Conservation (phyloP, 805 yeast genomes). For the Clavispora vitiphila region DNA sequence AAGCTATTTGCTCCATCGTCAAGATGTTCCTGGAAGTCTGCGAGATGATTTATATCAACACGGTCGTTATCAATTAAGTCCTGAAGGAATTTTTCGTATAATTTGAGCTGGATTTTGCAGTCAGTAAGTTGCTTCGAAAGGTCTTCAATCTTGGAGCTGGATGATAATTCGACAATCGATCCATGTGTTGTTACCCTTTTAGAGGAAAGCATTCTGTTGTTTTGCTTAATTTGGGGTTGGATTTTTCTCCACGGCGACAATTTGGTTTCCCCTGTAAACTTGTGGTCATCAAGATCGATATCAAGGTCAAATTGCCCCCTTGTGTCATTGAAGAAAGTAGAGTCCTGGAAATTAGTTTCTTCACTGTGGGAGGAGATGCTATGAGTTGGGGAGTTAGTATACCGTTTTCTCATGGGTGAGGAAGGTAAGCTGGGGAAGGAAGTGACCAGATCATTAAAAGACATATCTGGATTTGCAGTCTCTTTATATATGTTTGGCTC, state of each 20-base stretch:
- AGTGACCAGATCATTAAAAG: background rate
- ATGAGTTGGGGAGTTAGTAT: background rate
- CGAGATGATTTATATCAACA: slow-evolving; percentile 18
- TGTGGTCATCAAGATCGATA: slow-evolving; percentile 13
- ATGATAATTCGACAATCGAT: slow-evolving; percentile 1
- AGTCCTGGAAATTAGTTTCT: slow-evolving; percentile 9
- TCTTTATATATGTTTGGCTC: background rate
- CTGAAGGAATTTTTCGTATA: slow-evolving; percentile 37
- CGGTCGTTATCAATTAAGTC: slow-evolving; percentile 22
- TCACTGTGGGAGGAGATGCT: background rate
- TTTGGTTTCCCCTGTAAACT: slow-evolving; percentile 3
- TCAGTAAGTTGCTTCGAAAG: slow-evolving; percentile 25
- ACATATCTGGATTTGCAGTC: background rate
- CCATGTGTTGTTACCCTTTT: slow-evolving; percentile 6
- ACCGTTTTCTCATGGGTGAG: background rate
- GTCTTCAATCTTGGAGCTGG: slow-evolving; percentile 11
- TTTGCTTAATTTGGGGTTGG: slow-evolving; percentile 3
- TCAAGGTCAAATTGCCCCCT: slow-evolving; percentile 15
- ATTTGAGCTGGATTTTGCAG: slow-evolving; percentile 33
- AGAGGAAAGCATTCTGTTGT: slow-evolving; percentile 1
- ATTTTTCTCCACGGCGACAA: slow-evolving; percentile 8
- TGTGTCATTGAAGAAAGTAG: slow-evolving; percentile 14
- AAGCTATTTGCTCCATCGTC: slow-evolving; percentile 15
- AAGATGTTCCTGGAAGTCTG: slow-evolving; percentile 16
- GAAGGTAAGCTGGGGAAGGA: background rate